Conservation (phyloP, 192 early-diverging fungal species). For the Podila verticillata region DNA sequence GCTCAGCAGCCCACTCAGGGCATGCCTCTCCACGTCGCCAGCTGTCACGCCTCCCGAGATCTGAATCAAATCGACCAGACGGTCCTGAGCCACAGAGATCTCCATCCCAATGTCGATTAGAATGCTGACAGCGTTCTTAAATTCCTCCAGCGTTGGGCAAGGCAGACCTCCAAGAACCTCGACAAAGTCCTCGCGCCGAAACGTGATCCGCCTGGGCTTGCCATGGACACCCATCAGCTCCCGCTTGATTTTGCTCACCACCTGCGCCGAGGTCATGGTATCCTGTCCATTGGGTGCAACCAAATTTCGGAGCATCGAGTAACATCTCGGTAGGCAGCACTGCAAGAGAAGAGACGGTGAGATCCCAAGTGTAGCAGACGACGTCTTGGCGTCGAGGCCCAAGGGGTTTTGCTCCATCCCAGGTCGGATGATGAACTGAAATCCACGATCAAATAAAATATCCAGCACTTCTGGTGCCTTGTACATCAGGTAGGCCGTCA, state of each 20-base stretch:
- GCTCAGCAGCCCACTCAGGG: slow-evolving; percentile 15
- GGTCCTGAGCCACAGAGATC: slow-evolving; percentile 19
- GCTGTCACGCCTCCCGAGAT: slow-evolving; percentile 16
- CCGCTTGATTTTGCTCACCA: slow-evolving; percentile 2
- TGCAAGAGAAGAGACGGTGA: slow-evolving; percentile 20
- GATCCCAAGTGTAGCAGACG: neutral
- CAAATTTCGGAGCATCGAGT: slow-evolving; percentile 40
- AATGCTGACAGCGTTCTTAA: slow-evolving; percentile 2
- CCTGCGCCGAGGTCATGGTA: neutral
- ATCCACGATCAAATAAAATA: slow-evolving; percentile 33
- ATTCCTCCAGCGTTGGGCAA: neutral
- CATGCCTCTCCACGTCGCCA: slow-evolving; percentile 9
- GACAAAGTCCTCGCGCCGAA: slow-evolving; percentile 22
- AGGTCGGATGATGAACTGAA: neutral
- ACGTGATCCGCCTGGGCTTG: slow-evolving; percentile 26
- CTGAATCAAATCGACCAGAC: slow-evolving; percentile 21
- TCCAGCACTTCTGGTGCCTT: slow-evolving; percentile 19
- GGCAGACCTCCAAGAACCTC: slow-evolving; percentile 9
- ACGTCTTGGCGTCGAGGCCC: slow-evolving; percentile 2
- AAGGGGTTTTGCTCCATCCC: neutral
- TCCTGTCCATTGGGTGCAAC: neutral
- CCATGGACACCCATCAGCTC: slow-evolving; percentile 22
- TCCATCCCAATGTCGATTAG: slow-evolving; percentile 34
- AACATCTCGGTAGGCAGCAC: slow-evolving; percentile 30
- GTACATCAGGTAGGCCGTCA: slow-evolving; percentile 31